A percentile compares a stretch with the other conserved stretches of the same genome.
phyloP scores from a whole-genome alignment of 2,329 filamentous ascomycete species.

The Fusarium siculi region DNA sequence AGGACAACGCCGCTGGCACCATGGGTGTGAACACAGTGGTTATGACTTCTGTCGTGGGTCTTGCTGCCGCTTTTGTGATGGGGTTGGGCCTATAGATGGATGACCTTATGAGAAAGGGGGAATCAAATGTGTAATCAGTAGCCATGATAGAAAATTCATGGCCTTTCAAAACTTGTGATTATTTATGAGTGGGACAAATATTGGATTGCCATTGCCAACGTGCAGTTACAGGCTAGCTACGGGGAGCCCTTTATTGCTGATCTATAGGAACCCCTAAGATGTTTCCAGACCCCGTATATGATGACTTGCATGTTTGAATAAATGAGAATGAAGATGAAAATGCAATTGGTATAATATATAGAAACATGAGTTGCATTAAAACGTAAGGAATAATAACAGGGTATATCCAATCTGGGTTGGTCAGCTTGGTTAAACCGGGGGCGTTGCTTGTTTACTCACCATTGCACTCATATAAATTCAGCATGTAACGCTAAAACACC shows the following conservation, averaged over 20 bases:
- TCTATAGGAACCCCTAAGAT: background rate
- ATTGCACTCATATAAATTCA: constrained; percentile 26
- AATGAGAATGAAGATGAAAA: background rate
- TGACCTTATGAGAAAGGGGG: background rate
- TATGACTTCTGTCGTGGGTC: constrained; percentile 50
- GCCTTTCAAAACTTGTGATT: constrained; percentile 26
- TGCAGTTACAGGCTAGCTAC: background rate
- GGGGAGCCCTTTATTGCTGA: background rate
- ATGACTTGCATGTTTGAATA: background rate
- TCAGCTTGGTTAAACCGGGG: constrained; percentile 13
- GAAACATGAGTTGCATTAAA: background rate
- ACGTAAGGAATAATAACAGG: constrained; percentile 27
- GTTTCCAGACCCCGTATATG: background rate
- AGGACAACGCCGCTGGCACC: constrained; percentile 39
- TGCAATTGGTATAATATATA: background rate
- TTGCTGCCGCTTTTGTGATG: constrained; percentile 53
- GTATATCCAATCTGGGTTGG: constrained; percentile 38
- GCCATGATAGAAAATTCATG: constrained; percentile 8
- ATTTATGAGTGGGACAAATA: constrained; percentile 15
- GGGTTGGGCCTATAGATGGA: constrained; percentile 49
- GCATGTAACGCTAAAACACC: constrained; percentile 15
- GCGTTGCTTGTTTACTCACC: constrained; percentile 21
- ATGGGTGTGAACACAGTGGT: constrained; percentile 42
- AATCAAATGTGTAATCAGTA: constrained; percentile 5
- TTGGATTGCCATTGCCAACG: background rate